Conservation (phyloP, 1,139 yeast species). For the Debaryomyces psychrophilus region DNA sequence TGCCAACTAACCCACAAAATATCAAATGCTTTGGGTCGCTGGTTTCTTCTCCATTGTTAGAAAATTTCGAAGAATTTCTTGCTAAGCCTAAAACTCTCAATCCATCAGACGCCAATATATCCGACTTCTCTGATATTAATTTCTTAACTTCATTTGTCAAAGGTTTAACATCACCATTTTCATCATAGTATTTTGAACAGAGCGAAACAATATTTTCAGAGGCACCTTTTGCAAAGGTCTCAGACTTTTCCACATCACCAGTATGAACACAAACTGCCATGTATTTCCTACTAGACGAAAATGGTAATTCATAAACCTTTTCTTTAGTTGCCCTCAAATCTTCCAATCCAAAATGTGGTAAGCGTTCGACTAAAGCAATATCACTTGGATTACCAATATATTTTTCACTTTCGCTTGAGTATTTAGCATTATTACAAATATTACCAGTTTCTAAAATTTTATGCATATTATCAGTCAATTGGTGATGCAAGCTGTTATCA, state of each 20-base stretch:
- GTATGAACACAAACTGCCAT: slow-evolving; percentile 77
- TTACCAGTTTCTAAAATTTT: slow-evolving; percentile 68
- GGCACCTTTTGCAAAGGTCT: slow-evolving; percentile 86
- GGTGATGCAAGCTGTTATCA: slow-evolving; percentile 42
- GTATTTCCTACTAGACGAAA: slow-evolving; percentile 80
- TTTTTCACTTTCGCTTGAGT: slow-evolving; percentile 67
- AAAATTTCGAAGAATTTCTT: slow-evolving; percentile 40
- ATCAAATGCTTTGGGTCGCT: slow-evolving; percentile 58
- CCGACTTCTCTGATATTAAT: slow-evolving; percentile 57
- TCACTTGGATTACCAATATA: slow-evolving; percentile 93
- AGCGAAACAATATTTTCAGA: slow-evolving; percentile 69
- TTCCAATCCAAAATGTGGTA: slow-evolving; percentile 68
- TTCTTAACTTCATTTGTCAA: slow-evolving; percentile 54
- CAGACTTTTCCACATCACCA: slow-evolving; percentile 58
- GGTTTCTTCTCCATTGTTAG: slow-evolving; percentile 30
- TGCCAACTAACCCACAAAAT: slow-evolving; percentile 85
- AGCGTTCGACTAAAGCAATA: slow-evolving; percentile 79
- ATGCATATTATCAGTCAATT: slow-evolving; percentile 54
- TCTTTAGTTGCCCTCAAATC: slow-evolving; percentile 65
- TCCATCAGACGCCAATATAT: slow-evolving; percentile 76
- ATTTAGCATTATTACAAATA: slow-evolving; percentile 80
- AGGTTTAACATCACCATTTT: slow-evolving; percentile 55
- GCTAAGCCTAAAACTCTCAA: slow-evolving; percentile 87
- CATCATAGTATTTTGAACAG: slow-evolving; percentile 62
- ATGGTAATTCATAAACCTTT: slow-evolving; percentile 76